A percentile compares a stretch with the other conserved stretches of the same genome.
Evolutionary conservation across 2,329 filamentous ascomycete species (phyloP).

Genomic region (Fusarium abutilonis): DNA sequence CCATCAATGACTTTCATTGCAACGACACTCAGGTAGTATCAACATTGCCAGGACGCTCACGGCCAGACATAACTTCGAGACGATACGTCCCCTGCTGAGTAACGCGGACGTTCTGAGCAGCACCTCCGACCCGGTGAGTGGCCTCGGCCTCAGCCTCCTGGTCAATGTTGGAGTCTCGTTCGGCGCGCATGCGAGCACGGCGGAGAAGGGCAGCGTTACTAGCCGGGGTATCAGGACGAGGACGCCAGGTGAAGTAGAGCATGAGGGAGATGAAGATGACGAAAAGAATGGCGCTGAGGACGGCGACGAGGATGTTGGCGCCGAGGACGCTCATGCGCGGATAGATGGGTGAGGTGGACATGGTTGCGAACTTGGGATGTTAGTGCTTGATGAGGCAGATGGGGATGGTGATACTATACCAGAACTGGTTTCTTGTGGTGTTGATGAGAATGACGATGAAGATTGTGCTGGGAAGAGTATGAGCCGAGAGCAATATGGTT

Average conservation of each 20-base stretch:
- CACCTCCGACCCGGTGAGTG: not conserved
- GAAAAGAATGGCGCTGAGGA: not conserved
- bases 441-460: not conserved
- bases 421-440: not conserved
- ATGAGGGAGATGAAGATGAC: not conserved
- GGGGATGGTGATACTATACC: not conserved
- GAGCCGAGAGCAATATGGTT: not conserved
- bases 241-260: constrained; percentile 1
- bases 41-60: not conserved
- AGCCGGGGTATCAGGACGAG: not conserved
- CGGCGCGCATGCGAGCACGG: not conserved
- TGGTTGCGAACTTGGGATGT: not conserved
- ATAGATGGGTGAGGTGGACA: constrained; percentile 1
- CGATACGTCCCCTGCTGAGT: not conserved
- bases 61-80: not conserved
- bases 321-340: constrained; percentile 1
- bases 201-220: not conserved
- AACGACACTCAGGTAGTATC: not conserved
- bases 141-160: not conserved
- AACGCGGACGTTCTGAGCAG: not conserved
- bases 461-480: not conserved
- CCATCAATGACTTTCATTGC: too few relatives aligned
- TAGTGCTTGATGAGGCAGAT: constrained; percentile 1
- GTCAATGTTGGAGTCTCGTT: not conserved
- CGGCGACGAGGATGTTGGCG: constrained; percentile 1